Percentiles rank a stretch among this genome's conserved stretches.
Conservation (phyloP, 306 rosid species). For the Lupinus albus region DNA sequence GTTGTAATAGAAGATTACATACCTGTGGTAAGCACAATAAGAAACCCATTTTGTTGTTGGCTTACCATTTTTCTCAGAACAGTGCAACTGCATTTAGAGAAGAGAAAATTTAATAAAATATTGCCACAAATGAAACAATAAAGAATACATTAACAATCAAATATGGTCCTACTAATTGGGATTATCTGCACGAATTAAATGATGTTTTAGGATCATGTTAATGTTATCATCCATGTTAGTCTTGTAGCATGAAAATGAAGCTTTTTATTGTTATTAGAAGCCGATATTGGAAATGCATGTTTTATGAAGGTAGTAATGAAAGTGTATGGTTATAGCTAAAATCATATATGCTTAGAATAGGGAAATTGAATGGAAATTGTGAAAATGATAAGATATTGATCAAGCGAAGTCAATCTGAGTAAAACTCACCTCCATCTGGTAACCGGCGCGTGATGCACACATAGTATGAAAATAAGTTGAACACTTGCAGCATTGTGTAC, state of each 20-base stretch:
- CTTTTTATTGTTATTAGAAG: constrained; percentile 23
- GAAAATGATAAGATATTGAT: constrained; percentile 23
- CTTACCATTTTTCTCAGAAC: constrained; percentile 88
- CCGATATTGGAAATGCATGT: constrained; percentile 13
- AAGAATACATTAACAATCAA: constrained; percentile 15
- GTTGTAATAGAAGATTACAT: constrained; percentile 45
- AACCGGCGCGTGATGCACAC: constrained; percentile 99
- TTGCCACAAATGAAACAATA: constrained; percentile 24
- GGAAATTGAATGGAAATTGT: constrained; percentile 27
- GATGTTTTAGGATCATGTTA: neutral
- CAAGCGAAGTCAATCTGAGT: constrained; percentile 27
- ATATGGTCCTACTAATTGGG: neutral
- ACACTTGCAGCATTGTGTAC: constrained; percentile 98
- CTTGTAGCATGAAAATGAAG: neutral
- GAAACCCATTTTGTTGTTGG: constrained; percentile 94
- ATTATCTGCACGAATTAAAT: constrained; percentile 12
- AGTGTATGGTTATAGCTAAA: neutral
- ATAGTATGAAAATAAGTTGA: constrained; percentile 99
- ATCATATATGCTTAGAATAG: constrained; percentile 22
- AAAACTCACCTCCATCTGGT: constrained; percentile 91
- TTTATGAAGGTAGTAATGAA: constrained; percentile 31
- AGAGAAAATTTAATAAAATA: constrained; percentile 36
- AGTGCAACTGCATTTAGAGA: constrained; percentile 76
- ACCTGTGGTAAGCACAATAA: constrained; percentile 98
- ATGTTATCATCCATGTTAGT: constrained; percentile 16